Base-by-base conservation (phyloP, 1,284 basidiomycete genomes). In the Ceratobasidium sp. region DNA sequence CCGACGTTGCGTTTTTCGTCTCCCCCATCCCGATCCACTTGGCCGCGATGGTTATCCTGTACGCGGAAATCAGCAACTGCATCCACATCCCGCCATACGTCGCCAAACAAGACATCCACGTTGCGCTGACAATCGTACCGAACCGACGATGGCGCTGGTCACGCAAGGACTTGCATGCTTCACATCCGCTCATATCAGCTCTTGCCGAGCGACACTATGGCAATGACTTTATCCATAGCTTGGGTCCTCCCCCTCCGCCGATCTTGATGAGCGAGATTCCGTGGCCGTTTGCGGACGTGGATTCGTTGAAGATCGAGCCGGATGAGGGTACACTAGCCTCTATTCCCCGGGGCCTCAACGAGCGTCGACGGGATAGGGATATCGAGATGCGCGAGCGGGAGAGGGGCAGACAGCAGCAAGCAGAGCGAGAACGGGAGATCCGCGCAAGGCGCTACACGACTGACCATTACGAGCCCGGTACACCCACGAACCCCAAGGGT, bases 71-170 rank as follows among this genome's bases (percentile, higher is more conserved):
- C 85, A 91, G 89, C 8, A 86, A 87, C 67, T 90, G 89, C 75
- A 86, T 90, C 36, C 85, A 85, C 39, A 84, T 92, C 23, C 80
- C 88, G 0, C 84, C 83, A 36, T 82, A 88, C 71, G 84, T 87
- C 55, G 91, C 90, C 50, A 82, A 91, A 43, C 89, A 92, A 79
- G 92, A 93, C 77, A 86, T 93, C 23, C 91, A 89, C 87, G 87
- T 91, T 80, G 92, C 92, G 45, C 86, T 93, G 28, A 89, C 92
- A 78, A 91, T 93, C 87, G 86, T 93, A 8, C 92, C 92, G 3
- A 88, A 89, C 46, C 90, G 92, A 85, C 88, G 92, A 67, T 93
- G 92, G 92, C 87, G 91, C 74, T 93, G 92, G 92, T 90, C 92
- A 77, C 86, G 91, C 58, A 92, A 89, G 78, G 92, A 93, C 77